phyloP scores from a whole-genome alignment of 2,329 filamentous ascomycete genomes.

The Monosporascus sp. region DNA sequence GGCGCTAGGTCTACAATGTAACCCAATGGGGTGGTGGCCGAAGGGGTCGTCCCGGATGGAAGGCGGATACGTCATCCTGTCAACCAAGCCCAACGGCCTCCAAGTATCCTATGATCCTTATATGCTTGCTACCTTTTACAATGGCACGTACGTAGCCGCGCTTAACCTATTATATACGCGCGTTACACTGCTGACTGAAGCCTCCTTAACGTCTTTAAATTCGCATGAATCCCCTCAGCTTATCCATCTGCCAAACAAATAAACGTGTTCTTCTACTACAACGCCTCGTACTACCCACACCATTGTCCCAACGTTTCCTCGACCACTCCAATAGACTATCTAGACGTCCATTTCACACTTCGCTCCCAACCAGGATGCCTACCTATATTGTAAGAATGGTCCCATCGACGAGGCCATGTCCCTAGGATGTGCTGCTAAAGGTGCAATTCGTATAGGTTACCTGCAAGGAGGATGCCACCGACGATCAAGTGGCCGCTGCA shows the following conservation, averaged over 20 bases:
- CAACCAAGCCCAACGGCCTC: background rate
- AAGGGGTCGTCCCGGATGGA: background rate
- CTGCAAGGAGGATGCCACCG: constrained; percentile 64
- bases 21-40: too few relatives aligned
- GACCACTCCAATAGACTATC: background rate
- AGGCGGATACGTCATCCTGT: background rate
- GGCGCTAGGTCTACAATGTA: too few relatives aligned
- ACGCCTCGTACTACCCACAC: background rate
- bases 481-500: constrained; percentile 62
- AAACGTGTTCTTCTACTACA: constrained; percentile 3
- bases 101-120: too few relatives aligned
- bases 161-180: too few relatives aligned
- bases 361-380: constrained; percentile 40
- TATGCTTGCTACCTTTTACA: too few relatives aligned
- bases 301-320: background rate
- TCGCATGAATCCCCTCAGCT: constrained; percentile 7
- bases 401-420: constrained; percentile 10
- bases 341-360: constrained; percentile 8
- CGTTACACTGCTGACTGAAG: background rate
- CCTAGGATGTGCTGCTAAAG: constrained; percentile 4
- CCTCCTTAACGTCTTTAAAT: background rate
- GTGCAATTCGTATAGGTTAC: constrained; percentile 59
- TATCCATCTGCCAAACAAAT: constrained; percentile 4
- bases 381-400: constrained; percentile 46
- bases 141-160: too few relatives aligned